Evolutionary conservation across 108 stramenopile genomes (phyloP), one percentile per base, ranked within the genome.

Genomic region (Pseudonitzschia multistriata): DNA sequence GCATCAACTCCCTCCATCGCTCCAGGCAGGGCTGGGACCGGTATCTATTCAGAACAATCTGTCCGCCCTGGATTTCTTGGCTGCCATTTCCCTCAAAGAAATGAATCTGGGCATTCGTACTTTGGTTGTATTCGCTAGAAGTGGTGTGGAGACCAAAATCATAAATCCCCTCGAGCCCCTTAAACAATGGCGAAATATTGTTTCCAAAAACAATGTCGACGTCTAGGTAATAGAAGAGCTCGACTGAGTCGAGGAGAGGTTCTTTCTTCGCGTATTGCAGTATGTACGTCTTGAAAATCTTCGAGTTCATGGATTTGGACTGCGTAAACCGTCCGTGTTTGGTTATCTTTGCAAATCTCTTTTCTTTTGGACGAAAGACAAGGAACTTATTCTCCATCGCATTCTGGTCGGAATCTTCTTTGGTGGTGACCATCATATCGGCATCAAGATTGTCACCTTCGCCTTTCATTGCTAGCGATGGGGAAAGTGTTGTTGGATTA

Each of bases 161-260:
- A 25, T 69, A 69, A 0, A 35, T 11, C n/a, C 4, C 5, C 55
- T 69, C 68, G 2, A 57, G 37, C 34, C 34, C 68, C 0, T 56
- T 15, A 24, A 69, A 69, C 19, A 69, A 29, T 19, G 53, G 53
- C 13, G 0, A 36, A 11, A 69, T 11, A 3, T 19, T 22, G 57
- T 55, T 56, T 22, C 68, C 68, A 28, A 69, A 36, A 1, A 69
- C 40, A 24, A 69, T 69, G 28, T 69, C 68, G 0, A 69, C 55
- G 42, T 69, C 68, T 7, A 69, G 40, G 25, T 69, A 69, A 22
- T 69, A 69, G 1, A 69, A 24, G 37, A 69, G 57, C 35, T 42
- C 37, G 37, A 69, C 21, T 22, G 19, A 21, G 24, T 69, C 36
- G 14, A 69, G 40, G 0, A 54, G 52, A 0, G 19, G 3, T 37